phyloP scores from a whole-genome alignment of 2,329 filamentous ascomycete species.

The Fusarium siculi region DNA sequence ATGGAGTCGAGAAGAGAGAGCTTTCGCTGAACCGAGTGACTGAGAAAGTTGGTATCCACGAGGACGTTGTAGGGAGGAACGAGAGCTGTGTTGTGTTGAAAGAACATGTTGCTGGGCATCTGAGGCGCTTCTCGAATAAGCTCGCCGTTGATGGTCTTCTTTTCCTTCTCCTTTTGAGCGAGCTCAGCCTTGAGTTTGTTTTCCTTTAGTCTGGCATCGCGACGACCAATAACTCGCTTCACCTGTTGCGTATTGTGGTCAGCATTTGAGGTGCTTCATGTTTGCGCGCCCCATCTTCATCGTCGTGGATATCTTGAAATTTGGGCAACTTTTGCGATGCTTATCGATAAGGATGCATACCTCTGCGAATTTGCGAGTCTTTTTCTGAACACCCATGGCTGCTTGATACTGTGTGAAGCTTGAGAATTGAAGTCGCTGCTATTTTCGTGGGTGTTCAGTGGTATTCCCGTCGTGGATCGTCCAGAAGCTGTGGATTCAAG shows the following conservation, averaged over 20 bases:
- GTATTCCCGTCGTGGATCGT: not conserved
- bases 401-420: not conserved
- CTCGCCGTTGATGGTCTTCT: conserved; percentile 66
- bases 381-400: conserved; percentile 87
- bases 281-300: not conserved
- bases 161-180: conserved; percentile 66
- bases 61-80: conserved; percentile 75
- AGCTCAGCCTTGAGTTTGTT: conserved; percentile 76
- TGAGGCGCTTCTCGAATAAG: conserved; percentile 83
- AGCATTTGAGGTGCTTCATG: conserved; percentile 9
- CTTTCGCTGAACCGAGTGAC: conserved; percentile 90
- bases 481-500: conserved; percentile 1
- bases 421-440: not conserved
- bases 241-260: conserved; percentile 56
- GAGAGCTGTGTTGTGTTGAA: conserved; percentile 87
- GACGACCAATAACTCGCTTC: conserved; percentile 84
- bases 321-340: conserved; percentile 32
- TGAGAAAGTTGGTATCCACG: conserved; percentile 90
- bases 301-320: conserved; percentile 9
- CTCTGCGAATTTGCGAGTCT: conserved; percentile 88
- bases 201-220: conserved; percentile 83
- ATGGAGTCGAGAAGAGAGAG: conserved; percentile 86
- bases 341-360: conserved; percentile 55
- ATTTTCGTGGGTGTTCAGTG: not conserved
- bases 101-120: conserved; percentile 86